Evolutionary conservation across 306 rosid species (phyloP).

Genomic region (Macrotyloma uniflorum): DNA sequence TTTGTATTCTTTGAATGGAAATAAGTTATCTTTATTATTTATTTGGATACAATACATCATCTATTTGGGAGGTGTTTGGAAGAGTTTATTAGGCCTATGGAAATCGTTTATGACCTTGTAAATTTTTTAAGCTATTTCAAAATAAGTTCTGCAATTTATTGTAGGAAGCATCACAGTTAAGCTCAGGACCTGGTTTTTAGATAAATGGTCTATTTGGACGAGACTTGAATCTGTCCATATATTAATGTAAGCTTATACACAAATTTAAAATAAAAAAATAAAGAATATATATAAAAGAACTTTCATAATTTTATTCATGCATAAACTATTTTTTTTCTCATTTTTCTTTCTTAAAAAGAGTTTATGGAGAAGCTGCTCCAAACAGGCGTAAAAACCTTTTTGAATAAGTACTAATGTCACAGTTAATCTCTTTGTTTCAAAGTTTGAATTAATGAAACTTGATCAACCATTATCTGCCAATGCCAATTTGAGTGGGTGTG

Average conservation of each 20-base stretch:
- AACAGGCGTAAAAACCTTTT: neutral
- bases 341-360: too few relatives aligned
- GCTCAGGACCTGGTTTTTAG: neutral
- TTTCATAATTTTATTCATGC: too few relatives aligned
- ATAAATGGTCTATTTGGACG: neutral
- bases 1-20: conserved; percentile 7
- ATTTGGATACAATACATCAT: neutral
- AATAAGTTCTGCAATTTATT: neutral
- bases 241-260: too few relatives aligned
- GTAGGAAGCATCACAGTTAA: neutral
- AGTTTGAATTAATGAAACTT: conserved; percentile 14
- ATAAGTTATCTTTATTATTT: neutral
- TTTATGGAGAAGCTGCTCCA: too few relatives aligned
- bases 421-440: conserved; percentile 8
- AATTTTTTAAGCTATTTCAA: neutral
- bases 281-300: too few relatives aligned
- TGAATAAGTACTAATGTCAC: neutral
- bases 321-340: too few relatives aligned
- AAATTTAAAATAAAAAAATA: too few relatives aligned
- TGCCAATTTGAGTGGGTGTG: neutral
- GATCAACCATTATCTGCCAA: neutral
- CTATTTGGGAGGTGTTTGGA: neutral
- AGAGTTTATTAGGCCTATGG: neutral
- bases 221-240: too few relatives aligned
- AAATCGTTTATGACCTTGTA: neutral